Evolutionary conservation across 176 grass and related monocot genomes (phyloP).

Genomic region (Juncus effusus): DNA sequence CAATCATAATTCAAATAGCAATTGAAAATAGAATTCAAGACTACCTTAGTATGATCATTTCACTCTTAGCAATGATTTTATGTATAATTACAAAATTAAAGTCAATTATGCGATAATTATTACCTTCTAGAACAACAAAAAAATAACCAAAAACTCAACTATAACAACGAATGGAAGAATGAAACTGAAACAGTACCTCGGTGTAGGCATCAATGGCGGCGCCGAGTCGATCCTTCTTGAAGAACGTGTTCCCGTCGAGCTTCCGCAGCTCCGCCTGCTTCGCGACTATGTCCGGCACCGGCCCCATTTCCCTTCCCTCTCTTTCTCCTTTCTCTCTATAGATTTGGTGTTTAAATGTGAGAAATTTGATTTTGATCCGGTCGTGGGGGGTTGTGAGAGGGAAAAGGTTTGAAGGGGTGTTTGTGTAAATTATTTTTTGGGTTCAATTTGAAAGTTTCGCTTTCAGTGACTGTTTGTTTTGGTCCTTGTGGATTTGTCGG

Average conservation of each 20-base stretch:
- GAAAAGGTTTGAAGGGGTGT: not conserved
- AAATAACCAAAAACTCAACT: not conserved
- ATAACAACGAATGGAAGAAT: not conserved
- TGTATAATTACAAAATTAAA: too few species aligned
- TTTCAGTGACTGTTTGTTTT: not conserved
- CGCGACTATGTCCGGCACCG: conserved; percentile 36
- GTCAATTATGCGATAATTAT: too few species aligned
- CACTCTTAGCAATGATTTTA: too few species aligned
- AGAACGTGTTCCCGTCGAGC: conserved; percentile 68
- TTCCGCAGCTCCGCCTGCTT: conserved; percentile 69
- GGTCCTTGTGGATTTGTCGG: not conserved
- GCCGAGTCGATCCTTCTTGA: conserved; percentile 75
- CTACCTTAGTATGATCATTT: too few species aligned
- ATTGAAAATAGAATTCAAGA: too few species aligned
- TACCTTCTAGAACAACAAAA: too few species aligned
- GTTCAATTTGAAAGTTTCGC: not conserved
- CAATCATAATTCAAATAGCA: too few species aligned
- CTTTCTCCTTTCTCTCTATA: not conserved
- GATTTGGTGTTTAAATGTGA: not conserved
- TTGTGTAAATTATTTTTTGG: not conserved
- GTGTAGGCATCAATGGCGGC: conserved; percentile 96
- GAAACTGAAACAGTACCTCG: conserved; percentile 33
- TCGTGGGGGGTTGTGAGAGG: not conserved
- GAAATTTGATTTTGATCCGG: not conserved
- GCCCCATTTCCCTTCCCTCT: conserved; percentile 41